Base-by-base conservation (phyloP, 306 rosid genomes). In the Dryas drummondii region DNA sequence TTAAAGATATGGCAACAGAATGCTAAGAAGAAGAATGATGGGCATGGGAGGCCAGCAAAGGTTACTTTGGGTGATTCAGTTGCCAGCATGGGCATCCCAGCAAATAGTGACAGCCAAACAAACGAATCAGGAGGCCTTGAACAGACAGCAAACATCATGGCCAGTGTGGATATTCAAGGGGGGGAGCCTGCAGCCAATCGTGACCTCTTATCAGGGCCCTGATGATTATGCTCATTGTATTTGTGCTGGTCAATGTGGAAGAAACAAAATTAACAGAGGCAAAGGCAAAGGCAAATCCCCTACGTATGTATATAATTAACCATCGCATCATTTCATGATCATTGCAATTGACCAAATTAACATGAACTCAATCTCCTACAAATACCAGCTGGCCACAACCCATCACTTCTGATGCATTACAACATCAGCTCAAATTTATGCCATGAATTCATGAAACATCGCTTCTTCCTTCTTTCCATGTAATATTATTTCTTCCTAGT, bases 1-100 rank as follows among this genome's bases (percentile, higher is more conserved):
- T 57, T 94, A 57, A 86, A 81, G 77, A 58, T 77, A 45, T 94
- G 99, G 99, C 99, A 86, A 49, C 83, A 82, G 76, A 90, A 90
- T 45, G 99, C 97, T 32, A 87, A 85, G 84, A 94, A 83, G 89
- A 84, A 79, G 70, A 52, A 5, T 7, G 80, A 84, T n/a, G 88
- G 83, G 0, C 82, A 68, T 47, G 81, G 74, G 48, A 75, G 60
- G 7, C 4, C 66, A 4, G 78, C 84, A n/a, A 76, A 80, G 1
- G 53, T 42, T 12, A 54, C 74, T 1, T 46, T 84, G 46, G 91
- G 92, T 9, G 73, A 73, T 70, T 78, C 87, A 5, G 61, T 37
- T 32, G 37, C 37, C 37, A 0, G 87, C 89, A 0, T 82, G 86
- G 1, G 10, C 85, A 32, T 32, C 3, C 79, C 83, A 17, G 12